Base-by-base conservation (phyloP, 2,329 filamentous ascomycete species). In the Raffaelea ambrosiae region DNA sequence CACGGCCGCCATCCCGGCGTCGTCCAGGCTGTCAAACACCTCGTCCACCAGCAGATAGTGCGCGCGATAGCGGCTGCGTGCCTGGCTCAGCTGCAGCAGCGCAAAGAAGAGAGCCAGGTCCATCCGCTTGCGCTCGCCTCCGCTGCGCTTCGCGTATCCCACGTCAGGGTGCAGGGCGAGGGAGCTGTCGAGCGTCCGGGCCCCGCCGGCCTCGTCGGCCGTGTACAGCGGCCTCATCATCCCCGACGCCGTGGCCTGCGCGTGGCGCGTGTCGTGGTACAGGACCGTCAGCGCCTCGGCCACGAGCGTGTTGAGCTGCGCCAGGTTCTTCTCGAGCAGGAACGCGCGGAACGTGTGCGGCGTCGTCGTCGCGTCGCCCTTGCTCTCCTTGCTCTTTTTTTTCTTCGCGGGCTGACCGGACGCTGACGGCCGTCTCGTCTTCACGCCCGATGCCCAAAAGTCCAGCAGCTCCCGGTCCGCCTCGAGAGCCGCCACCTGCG, bases 21-120 rank as follows among this genome's bases (percentile, higher is more conserved):
- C 48, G 40, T 64, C 62, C 5, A 64, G 53, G 36, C 56, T 58
- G 48, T 64, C 62, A 49, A 64, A 62, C 3, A 57, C 61, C 55
- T 64, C 62, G 45, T 64, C 62, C 7, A 64, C 54, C 14, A 64
- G 58, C 49, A 64, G 52, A 46, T 64, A 64, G 18, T 59, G 53
- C 7, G 62, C 59, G 23, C 60, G 56, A 49, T 64, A 59, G 7
- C 54, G 40, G 36, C 58, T 59, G 16, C 56, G 51, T 1, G 58
- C 54, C 48, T 61, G 57, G 36, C 52, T 45, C 31, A 63, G 51
- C 46, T 57, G 54, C 46, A 62, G 53, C 18, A 64, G 55, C 13
- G 61, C 60, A 39, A 64, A 63, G 51, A 64, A 63, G 18, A 64
- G 54, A 21, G 62, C 62, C 0, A 64, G 58, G 49, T 64, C 61